These are phyloP conservation scores for Wallacemonas sp. DNA, from an alignment of 208 protist genomes.

Conservation along the genomic window DNA sequence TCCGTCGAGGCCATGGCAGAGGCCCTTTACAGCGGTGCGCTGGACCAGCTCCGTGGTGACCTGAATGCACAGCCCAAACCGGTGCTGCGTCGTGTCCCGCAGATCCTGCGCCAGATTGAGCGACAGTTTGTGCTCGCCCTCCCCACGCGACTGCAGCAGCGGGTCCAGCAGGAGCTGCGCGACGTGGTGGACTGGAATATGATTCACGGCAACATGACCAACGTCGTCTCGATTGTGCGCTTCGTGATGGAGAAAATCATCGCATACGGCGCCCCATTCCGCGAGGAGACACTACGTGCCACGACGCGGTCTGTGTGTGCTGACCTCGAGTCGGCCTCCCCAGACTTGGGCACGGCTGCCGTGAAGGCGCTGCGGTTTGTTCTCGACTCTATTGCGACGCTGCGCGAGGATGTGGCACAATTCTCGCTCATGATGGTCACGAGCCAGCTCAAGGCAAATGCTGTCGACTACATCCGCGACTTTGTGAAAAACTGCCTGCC, in stretches of 20 bases:
- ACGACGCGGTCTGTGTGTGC: conserved; percentile 35
- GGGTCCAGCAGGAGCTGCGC: conserved; percentile 67
- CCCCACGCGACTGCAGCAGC: conserved; percentile 57
- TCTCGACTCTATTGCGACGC: conserved; percentile 51
- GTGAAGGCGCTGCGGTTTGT: conserved; percentile 68
- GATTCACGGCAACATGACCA: conserved; percentile 45
- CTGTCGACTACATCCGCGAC: conserved; percentile 67
- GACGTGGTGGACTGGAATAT: conserved; percentile 78
- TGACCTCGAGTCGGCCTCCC: conserved; percentile 44
- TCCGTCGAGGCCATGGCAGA: conserved; percentile 25
- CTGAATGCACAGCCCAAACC: conserved; percentile 51
- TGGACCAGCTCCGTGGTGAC: conserved; percentile 44
- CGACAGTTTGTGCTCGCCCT: conserved; percentile 65
- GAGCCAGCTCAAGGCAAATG: conserved; percentile 55
- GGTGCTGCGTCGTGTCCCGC: conserved; percentile 43
- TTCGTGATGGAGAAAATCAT: conserved; percentile 71
- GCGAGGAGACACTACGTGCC: conserved; percentile 40
- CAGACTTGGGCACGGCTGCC: conserved; percentile 65
- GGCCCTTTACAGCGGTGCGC: conserved; percentile 46
- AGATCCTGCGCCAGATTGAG: conserved; percentile 51
- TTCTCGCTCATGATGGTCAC: conserved; percentile 69
- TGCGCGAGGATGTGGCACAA: conserved; percentile 65
- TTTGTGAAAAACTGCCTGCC: conserved; percentile 68
- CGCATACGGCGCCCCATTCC: conserved; percentile 60
- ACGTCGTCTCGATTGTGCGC: conserved; percentile 56